Percentiles rank a stretch among this genome's conserved stretches.
phyloP scores from a whole-genome alignment of 2,329 filamentous ascomycete species.

The Pseudogymnoascus verrucosus region DNA sequence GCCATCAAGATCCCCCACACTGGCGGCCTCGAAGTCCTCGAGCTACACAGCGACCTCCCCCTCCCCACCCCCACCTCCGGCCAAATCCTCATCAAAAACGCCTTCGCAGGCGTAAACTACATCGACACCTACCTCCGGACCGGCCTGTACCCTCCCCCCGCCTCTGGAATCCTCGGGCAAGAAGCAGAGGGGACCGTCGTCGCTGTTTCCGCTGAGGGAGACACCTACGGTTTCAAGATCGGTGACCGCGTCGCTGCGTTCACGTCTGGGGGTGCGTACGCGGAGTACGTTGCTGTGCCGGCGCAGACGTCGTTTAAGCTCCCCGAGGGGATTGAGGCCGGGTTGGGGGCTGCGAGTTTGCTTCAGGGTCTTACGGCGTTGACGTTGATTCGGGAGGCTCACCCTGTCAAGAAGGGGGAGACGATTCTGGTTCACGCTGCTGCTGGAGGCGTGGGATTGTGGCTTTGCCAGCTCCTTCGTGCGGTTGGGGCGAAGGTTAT shows the following conservation, averaged over 20 bases:
- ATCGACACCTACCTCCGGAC: conserved; percentile 89
- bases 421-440: conserved; percentile 82
- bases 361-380: conserved; percentile 79
- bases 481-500: conserved; percentile 69
- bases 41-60: conserved; percentile 62
- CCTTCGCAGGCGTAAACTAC: conserved; percentile 74
- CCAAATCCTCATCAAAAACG: conserved; percentile 73
- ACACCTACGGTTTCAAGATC: conserved; percentile 46
- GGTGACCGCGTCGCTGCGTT: conserved; percentile 70
- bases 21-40: conserved; percentile 63
- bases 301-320: conserved; percentile 51
- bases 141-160: conserved; percentile 65
- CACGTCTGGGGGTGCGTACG: conserved; percentile 40
- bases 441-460: conserved; percentile 70
- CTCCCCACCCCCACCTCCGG: conserved; percentile 61
- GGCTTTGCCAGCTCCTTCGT: conserved; percentile 67
- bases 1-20: conserved; percentile 65
- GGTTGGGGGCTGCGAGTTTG: conserved; percentile 60
- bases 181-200: conserved; percentile 70
- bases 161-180: conserved; percentile 70
- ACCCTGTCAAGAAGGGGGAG: conserved; percentile 63
- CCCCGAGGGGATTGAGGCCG: conserved; percentile 51
- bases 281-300: conserved; percentile 47
- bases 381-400: conserved; percentile 67
- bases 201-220: conserved; percentile 45